Evolutionary conservation across 1,284 basidiomycete genomes (phyloP), one percentile per base, ranked within the genome.

Genomic region (Rhodotorula sp.): DNA sequence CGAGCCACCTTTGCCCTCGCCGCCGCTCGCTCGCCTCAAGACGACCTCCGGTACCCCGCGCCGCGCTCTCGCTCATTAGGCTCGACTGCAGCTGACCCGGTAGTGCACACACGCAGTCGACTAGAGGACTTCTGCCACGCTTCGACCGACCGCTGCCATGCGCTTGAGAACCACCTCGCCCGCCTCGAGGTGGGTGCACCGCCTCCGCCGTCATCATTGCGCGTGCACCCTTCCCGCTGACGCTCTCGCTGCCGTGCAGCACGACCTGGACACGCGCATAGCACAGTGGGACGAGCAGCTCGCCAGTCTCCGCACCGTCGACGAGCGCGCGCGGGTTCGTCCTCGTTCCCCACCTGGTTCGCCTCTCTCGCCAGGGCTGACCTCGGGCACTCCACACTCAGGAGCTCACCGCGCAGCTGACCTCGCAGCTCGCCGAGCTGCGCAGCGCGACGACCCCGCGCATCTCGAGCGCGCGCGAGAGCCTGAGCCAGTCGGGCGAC

Each of bases 281-380:
- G 19, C 25, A 5, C 52, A 60, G 19, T 67, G 66, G 66, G 54
- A 61, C 48, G 5, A n/a, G 3, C 23, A 57, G 34, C 27, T 56
- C 19, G 21, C 25, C 12, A 9, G n/a, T 7, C 54, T 67, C 2
- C 12, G 7, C 19, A 41, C 45, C 3, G 23, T 41, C 34, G 66
- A 67, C n/a, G 60, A 67, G n/a, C 27, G 41, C 19, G 60, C 66
- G 2, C 45, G 53, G 17, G 64, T 66, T 14, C 53, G 56, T 48
- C 27, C 45, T 7, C 27, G 8, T 41, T 44, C 21, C 27, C n/a
- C 3, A 34, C 53, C 41, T 25, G 14, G 12, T 25, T 25, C 1
- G 19, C 1, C 41, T 41, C 19, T 49, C 5, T 41, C 14, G 14
- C 3, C 19, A 2, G n/a, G 27, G 49, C 48, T 56, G 34, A 45